A percentile compares a stretch with the other conserved stretches of the same genome.
phyloP scores from a whole-genome alignment of 2,329 filamentous ascomycete genomes.

The Beauveria brongniartii region DNA sequence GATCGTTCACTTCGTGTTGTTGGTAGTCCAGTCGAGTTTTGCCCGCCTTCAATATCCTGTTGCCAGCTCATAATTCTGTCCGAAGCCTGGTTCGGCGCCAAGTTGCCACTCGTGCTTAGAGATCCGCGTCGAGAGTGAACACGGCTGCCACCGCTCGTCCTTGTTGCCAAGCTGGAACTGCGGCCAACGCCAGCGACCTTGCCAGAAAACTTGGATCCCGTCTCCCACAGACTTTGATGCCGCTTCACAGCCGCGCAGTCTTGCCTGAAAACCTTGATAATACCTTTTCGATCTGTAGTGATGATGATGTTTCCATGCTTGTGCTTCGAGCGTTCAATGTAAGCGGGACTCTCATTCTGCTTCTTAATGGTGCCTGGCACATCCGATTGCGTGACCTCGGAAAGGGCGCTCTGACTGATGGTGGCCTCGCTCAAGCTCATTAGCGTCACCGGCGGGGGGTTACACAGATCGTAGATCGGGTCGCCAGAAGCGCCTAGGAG shows the following conservation, averaged over 20 bases:
- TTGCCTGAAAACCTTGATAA: constrained; percentile 91
- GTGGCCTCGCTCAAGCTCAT: constrained; percentile 61
- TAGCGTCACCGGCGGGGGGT: constrained; percentile 81
- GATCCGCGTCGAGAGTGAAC: constrained; percentile 46
- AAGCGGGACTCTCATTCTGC: constrained; percentile 65
- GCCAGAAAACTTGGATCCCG: constrained; percentile 66
- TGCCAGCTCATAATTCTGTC: constrained; percentile 88
- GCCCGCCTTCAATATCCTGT: constrained; percentile 49
- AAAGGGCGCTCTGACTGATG: constrained; percentile 32
- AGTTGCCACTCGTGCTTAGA: constrained; percentile 29
- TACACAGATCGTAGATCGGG: constrained; percentile 93
- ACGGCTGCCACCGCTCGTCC: constrained; percentile 39
- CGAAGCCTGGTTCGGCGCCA: constrained; percentile 30
- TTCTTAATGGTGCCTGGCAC: constrained; percentile 28
- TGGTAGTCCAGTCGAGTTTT: constrained; percentile 31
- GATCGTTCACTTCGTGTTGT: constrained; percentile 44
- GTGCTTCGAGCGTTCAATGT: constrained; percentile 68
- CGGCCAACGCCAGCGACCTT: constrained; percentile 54
- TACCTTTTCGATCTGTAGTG: constrained; percentile 78
- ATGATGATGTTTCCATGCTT: constrained; percentile 82
- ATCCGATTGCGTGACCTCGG: constrained; percentile 28
- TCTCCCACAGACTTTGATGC: constrained; percentile 68
- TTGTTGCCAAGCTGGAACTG: constrained; percentile 48
- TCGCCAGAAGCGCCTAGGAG: constrained; percentile 76
- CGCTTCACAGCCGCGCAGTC: constrained; percentile 84